Conservation (phyloP, 495 filamentous ascomycete genomes). For the Trichoderma asperelloides region DNA sequence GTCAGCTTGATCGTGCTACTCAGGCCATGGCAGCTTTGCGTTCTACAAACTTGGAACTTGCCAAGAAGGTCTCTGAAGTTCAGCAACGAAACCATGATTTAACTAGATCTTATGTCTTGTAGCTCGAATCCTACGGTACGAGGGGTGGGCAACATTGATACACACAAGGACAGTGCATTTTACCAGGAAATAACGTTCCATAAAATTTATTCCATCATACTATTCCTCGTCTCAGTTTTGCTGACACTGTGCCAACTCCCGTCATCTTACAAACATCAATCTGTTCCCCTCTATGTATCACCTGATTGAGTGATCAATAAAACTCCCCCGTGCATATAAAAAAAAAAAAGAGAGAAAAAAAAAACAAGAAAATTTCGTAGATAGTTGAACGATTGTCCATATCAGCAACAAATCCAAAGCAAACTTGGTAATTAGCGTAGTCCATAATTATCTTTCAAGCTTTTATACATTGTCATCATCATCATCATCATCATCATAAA, state of each 20-base stretch:
- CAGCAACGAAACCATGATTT: constrained; percentile 2
- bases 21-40: not conserved
- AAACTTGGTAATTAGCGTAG: not conserved
- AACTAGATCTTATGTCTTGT: not conserved
- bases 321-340: not conserved
- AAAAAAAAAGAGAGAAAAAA: no score
- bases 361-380: no score
- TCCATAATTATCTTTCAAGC: not conserved
- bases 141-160: not conserved
- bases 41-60: not conserved
- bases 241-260: not conserved
- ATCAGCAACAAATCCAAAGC: not conserved
- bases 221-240: not conserved
- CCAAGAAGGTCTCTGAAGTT: not conserved
- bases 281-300: not conserved
- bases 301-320: not conserved
- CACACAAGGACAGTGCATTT: not conserved
- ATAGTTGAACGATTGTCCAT: not conserved
- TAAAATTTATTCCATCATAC: not conserved
- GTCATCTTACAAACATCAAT: not conserved
- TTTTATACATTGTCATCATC: constrained; percentile 4
- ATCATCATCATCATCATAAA: not conserved
- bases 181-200: no score
- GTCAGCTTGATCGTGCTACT: not conserved
- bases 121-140: not conserved